These are phyloP conservation scores for Apophysomyces ossiformis DNA, from an alignment of 371 early-diverging fungal species.

Conservation along the genomic window DNA sequence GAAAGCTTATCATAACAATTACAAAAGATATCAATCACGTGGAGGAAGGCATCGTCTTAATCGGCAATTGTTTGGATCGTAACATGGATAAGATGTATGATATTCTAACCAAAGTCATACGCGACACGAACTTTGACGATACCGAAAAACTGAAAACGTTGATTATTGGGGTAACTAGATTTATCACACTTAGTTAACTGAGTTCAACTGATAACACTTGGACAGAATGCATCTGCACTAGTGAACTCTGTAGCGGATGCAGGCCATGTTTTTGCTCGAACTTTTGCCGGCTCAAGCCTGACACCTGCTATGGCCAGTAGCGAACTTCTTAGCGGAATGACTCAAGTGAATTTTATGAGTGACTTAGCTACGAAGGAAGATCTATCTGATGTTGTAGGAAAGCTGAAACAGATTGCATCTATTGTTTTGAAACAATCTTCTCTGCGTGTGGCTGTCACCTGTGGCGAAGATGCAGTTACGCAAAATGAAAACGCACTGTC, in stretches of 20 bases:
- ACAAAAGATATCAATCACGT: constrained; percentile 52
- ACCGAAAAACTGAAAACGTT: constrained; percentile 74
- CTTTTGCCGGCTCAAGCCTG: constrained; percentile 71
- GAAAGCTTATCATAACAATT: constrained; percentile 1
- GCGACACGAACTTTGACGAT: constrained; percentile 80
- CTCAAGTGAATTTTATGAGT: constrained; percentile 83
- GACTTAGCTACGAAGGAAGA: constrained; percentile 65
- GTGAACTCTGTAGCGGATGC: constrained; percentile 83
- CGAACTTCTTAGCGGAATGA: constrained; percentile 78
- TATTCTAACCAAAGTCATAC: constrained; percentile 70
- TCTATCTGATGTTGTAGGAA: constrained; percentile 59
- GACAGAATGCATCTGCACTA: constrained; percentile 68
- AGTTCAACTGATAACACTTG: background rate
- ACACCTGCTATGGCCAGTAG: constrained; percentile 60
- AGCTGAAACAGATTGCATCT: constrained; percentile 64
- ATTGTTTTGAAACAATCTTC: constrained; percentile 60
- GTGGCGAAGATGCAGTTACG: constrained; percentile 64
- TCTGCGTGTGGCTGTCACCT: constrained; percentile 72
- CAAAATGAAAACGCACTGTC: constrained; percentile 62
- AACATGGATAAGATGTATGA: constrained; percentile 79
- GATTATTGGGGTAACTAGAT: constrained; percentile 65
- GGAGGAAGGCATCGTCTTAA: constrained; percentile 63
- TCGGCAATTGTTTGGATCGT: constrained; percentile 74
- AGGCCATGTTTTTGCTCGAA: constrained; percentile 86
- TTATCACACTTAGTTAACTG: background rate